Conservation (phyloP, 495 filamentous ascomycete genomes). For the Daldinia concentrica region DNA sequence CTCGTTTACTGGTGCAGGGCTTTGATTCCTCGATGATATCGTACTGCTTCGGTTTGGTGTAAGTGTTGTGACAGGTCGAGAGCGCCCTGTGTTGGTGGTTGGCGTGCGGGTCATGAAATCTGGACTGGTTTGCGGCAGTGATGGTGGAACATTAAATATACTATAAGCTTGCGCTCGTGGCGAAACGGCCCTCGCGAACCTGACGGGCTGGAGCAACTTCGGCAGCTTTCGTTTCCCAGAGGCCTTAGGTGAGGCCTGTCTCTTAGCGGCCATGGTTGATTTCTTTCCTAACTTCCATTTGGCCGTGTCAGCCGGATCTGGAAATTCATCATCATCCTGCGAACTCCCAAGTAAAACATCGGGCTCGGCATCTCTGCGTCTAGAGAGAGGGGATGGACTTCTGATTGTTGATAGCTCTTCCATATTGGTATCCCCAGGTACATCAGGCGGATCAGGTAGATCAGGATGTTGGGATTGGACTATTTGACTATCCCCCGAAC, state of each 20-base stretch:
- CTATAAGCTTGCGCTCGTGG: background rate
- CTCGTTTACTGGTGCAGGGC: conserved; percentile 38
- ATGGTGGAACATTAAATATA: conserved; percentile 45
- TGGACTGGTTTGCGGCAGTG: conserved; percentile 43
- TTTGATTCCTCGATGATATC: conserved; percentile 38
- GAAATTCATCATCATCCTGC: conserved; percentile 46
- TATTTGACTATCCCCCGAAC: conserved; percentile 45
- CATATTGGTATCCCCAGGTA: conserved; percentile 41
- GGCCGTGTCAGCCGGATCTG: conserved; percentile 42
- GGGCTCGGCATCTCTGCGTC: conserved; percentile 9
- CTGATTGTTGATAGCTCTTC: conserved; percentile 27
- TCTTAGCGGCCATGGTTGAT: conserved; percentile 21
- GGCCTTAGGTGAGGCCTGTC: conserved; percentile 38
- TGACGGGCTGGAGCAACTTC: conserved; percentile 30
- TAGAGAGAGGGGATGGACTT: conserved; percentile 19
- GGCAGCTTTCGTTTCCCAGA: conserved; percentile 36
- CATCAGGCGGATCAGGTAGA: conserved; percentile 29
- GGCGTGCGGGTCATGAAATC: conserved; percentile 31
- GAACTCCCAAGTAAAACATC: conserved; percentile 28
- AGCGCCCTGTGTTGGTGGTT: conserved; percentile 9
- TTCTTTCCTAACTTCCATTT: conserved; percentile 42
- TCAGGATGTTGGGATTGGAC: conserved; percentile 32
- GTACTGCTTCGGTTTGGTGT: conserved; percentile 41
- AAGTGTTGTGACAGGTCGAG: conserved; percentile 13
- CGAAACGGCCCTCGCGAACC: conserved; percentile 17